Evolutionary conservation across 495 filamentous ascomycete genomes (phyloP), one percentile per base, ranked within the genome.

Genomic region (Xylaria sp.): DNA sequence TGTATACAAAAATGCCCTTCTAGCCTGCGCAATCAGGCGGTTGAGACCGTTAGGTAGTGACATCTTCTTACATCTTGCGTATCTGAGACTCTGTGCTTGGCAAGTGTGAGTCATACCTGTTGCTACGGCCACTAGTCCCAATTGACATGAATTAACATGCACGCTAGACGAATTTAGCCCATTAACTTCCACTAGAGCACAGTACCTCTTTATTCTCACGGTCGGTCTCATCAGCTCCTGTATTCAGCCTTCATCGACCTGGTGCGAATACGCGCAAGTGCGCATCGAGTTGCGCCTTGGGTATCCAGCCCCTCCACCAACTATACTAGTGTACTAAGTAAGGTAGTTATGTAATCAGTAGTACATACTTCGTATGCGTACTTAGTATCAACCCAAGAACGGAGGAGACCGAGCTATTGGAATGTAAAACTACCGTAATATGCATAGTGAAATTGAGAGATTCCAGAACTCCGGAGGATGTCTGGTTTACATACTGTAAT

Each of bases 31-130:
- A 26, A 29, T 14, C 50, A 5, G n/a, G 52, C 8, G 1, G 0
- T 12, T 73, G 64, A 74, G 73, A 71, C 70, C 68, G 77, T 73
- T 78, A 77, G 59, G 52, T 57, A 63, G 67, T 57, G 57, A 78
- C 76, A 65, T 70, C 44, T 57, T 35, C 29, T 24, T 52, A 78
- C 76, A 65, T 70, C 44, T 57, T 35, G 31, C n/a, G 17, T 50
- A 70, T 67, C 65, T 68, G 67, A 53, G 1, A n/a, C 37, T 7
- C 24, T 26, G 48, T 19, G 35, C 69, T 66, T 71, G 69, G 67
- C 40, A 71, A 37, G 72, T 79, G 65, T 79, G 77, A 79, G 67
- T 79, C 77, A 79, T 71, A 79, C 61, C 58, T 68, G 21, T 33
- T 31, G 6, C 70, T 44, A 31, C 73, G 69, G 73, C 26, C 65